Evolutionary conservation across 2,329 filamentous ascomycete species (phyloP), one percentile per base, ranked within the genome.

Genomic region (Colletotrichum sp.): DNA sequence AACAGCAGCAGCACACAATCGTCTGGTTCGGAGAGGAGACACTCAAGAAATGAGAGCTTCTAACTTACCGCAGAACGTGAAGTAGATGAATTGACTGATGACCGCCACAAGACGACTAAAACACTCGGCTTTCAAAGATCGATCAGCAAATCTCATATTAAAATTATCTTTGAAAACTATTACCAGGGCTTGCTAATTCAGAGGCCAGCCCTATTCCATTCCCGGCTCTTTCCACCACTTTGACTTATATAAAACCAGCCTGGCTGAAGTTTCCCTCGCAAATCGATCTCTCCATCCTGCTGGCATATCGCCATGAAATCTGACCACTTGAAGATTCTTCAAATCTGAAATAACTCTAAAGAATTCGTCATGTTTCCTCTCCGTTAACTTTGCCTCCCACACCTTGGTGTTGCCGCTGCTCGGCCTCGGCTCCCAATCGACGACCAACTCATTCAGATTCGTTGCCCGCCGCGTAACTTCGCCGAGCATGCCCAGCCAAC

Each of bases 401-500:
- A 57, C 66, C 28, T 75, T 75, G 5, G 8, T 52, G 16, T 26
- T 16, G 21, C 28, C 26, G 13, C 9, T n/a, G 15, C 30, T 57
- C 7, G 76, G 74, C 16, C 82, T 72, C 15, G 82, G 82, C 57
- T 76, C 71, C 82, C 82, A 84, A 67, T 84, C 82, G n/a, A 84
- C 62, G 5, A 81, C 72, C 12, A 84, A 44, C 21, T 79, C 77
- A 13, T 67, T 32, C n/a, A 84, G 72, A 12, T 73, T 74, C 6
- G 18, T 34, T 4, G 79, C 63, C 3, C 75, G 77, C 16, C 44
- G 44, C 26, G 79, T 15, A 3, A 82, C 80, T 12, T 80, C 78
- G 1, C 68, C 71, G n/a, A 83, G 80, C 55, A 83, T 80, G 6
- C 70, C 75, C 8, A 84, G 63, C 82, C 82, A 84, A 4, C 75